Percentiles rank a stretch among this genome's conserved stretches.
Evolutionary conservation across 371 early-diverging fungal species (phyloP).

Genomic region (Dentiscutata heterogama): DNA sequence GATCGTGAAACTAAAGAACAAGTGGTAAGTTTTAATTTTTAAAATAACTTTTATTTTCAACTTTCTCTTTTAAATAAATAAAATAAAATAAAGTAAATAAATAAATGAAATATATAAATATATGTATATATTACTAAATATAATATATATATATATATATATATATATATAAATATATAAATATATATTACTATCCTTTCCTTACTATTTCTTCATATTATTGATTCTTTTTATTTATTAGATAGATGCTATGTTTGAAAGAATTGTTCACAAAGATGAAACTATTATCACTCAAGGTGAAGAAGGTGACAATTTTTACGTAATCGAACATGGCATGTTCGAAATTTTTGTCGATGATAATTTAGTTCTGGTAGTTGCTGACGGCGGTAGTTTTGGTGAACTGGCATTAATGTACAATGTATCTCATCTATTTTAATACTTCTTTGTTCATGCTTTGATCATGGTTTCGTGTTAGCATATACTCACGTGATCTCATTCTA

Average conservation of each 20-base stretch:
- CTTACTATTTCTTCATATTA: conserved; percentile 78
- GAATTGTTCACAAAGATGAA: conserved; percentile 71
- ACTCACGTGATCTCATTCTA: not conserved
- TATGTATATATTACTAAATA: too few species aligned
- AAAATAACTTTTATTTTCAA: conserved; percentile 67
- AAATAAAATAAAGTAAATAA: too few species aligned
- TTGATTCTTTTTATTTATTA: conserved; percentile 72
- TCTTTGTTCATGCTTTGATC: not conserved
- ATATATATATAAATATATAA: conserved; percentile 78
- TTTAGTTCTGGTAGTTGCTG: conserved; percentile 67
- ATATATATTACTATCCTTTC: conserved; percentile 58
- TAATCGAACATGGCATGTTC: conserved; percentile 85
- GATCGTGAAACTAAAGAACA: conserved; percentile 95
- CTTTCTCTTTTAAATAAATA: too few species aligned
- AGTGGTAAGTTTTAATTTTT: conserved; percentile 77
- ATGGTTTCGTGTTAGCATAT: not conserved
- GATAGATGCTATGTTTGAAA: conserved; percentile 53
- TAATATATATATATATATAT: conserved; percentile 60
- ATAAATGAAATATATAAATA: too few species aligned
- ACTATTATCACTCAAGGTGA: conserved; percentile 91
- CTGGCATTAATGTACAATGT: conserved; percentile 92
- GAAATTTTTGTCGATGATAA: conserved; percentile 69
- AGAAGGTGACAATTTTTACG: conserved; percentile 83
- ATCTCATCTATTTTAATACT: not conserved
- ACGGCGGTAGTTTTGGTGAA: conserved; percentile 88